Conservation (phyloP, 2,329 filamentous ascomycete genomes). For the Hypoxylon sp. region DNA sequence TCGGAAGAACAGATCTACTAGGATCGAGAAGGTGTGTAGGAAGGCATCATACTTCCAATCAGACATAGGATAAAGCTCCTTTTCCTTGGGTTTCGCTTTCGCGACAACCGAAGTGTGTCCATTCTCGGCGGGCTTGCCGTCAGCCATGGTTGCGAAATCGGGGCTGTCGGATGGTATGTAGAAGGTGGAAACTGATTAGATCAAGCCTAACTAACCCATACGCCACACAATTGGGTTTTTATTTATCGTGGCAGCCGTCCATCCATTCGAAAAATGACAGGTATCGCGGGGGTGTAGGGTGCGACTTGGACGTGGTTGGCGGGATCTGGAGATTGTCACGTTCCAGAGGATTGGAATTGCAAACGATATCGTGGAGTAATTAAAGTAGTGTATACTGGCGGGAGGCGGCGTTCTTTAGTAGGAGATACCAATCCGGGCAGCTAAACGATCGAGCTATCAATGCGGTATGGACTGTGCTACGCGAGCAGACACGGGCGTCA, state of each 20-base stretch:
- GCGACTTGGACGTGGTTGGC: background rate
- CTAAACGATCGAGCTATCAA: constrained; percentile 26
- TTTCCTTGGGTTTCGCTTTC: constrained; percentile 49
- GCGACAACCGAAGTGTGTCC: constrained; percentile 30
- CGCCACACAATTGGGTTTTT: background rate
- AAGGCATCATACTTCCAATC: constrained; percentile 82
- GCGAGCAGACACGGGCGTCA: constrained; percentile 33
- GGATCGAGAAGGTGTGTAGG: constrained; percentile 80
- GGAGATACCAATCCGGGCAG: constrained; percentile 1
- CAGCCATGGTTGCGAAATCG: constrained; percentile 42
- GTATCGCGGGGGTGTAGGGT: constrained; percentile 15
- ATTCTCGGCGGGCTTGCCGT: constrained; percentile 40
- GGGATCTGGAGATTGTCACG: constrained; percentile 19
- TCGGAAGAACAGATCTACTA: constrained; percentile 97
- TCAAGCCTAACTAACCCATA: constrained; percentile 31
- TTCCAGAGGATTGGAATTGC: constrained; percentile 27
- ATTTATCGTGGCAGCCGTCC: constrained; percentile 1
- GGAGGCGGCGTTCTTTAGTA: constrained; percentile 18
- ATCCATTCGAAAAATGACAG: constrained; percentile 9
- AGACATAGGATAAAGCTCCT: constrained; percentile 76
- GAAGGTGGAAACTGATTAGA: constrained; percentile 4
- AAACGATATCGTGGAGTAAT: constrained; percentile 18
- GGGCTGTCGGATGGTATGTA: constrained; percentile 2
- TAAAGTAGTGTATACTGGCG: background rate
- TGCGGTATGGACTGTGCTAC: constrained; percentile 9